Conservation (phyloP, 2,329 filamentous ascomycete genomes). For the Decorospora gaudefroyi region DNA sequence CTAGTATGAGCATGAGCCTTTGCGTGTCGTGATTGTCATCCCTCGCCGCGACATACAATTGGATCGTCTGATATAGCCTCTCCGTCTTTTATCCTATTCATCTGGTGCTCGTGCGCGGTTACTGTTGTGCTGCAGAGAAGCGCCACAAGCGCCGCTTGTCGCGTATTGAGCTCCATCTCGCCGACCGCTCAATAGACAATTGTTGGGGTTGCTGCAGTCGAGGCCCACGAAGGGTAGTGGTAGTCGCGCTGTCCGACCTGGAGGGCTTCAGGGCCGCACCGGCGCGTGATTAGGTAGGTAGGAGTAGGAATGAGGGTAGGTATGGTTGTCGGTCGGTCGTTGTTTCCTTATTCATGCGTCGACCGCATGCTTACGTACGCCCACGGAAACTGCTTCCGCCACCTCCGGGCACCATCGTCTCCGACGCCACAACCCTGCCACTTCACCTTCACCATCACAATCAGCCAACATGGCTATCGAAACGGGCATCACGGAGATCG, state of each 20-base stretch:
- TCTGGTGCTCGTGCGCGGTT: constrained; percentile 49
- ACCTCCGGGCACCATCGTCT: constrained; percentile 10
- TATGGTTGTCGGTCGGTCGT: constrained; percentile 9
- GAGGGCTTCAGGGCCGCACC: constrained; percentile 21
- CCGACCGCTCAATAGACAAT: constrained; percentile 6
- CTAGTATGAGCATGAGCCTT: constrained; percentile 40
- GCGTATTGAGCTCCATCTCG: constrained; percentile 19
- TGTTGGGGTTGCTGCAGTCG: constrained; percentile 3
- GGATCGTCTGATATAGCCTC: constrained; percentile 45
- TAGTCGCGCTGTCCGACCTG: constrained; percentile 22
- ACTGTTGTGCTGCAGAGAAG: constrained; percentile 35
- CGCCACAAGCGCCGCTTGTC: constrained; percentile 22
- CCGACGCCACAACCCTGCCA: constrained; percentile 2
- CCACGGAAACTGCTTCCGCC: constrained; percentile 25
- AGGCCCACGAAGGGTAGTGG: constrained; percentile 9
- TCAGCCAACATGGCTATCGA: constrained; percentile 31
- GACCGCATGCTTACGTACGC: constrained; percentile 34
- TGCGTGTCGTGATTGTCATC: background rate
- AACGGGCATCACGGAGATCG: constrained; percentile 30
- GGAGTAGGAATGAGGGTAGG: constrained; percentile 1
- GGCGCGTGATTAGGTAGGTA: constrained; percentile 6
- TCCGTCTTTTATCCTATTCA: constrained; percentile 48
- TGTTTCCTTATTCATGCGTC: constrained; percentile 27
- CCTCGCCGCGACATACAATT: constrained; percentile 33
- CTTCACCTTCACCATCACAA: constrained; percentile 3